Evolutionary conservation across 345 rosid genomes (phyloP).

Genomic region (Cardamine chenopodiifolia): DNA sequence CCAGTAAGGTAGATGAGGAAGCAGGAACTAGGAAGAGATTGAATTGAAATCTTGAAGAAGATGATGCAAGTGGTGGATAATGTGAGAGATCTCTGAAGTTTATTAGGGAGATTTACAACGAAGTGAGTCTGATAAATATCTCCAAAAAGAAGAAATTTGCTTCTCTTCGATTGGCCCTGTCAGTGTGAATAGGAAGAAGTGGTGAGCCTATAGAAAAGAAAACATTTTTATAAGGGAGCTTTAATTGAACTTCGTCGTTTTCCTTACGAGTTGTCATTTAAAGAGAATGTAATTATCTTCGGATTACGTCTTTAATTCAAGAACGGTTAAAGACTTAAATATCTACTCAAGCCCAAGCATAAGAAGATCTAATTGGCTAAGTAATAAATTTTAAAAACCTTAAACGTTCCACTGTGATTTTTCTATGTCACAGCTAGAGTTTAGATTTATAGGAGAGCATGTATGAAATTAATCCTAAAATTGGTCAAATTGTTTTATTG

Average conservation of each 20-base stretch:
- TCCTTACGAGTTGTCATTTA: conserved; percentile 33
- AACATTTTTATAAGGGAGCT: conserved; percentile 9
- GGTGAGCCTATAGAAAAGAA: conserved; percentile 9
- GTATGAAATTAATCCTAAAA: background rate
- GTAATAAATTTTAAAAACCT: background rate
- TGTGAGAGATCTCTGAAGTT: conserved; percentile 14
- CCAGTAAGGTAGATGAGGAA: conserved; percentile 26
- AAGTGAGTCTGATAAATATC: conserved; percentile 22
- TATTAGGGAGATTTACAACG: background rate
- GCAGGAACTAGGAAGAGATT: background rate
- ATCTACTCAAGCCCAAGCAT: background rate
- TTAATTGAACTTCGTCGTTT: conserved; percentile 37
- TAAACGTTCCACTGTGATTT: background rate
- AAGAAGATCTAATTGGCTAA: background rate
- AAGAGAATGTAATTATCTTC: background rate
- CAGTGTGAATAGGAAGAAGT: conserved; percentile 32
- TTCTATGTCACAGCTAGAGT: background rate
- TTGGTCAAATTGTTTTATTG: background rate
- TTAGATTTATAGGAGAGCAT: background rate
- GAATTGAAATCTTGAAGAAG: background rate
- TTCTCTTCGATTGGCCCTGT: background rate
- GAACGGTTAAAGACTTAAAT: background rate
- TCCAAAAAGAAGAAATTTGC: background rate
- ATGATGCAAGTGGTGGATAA: background rate
- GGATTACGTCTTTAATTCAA: background rate